These are phyloP conservation scores for Tulasnella calospora DNA, from an alignment of 768 basidiomycete genomes.

Conservation along the genomic window DNA sequence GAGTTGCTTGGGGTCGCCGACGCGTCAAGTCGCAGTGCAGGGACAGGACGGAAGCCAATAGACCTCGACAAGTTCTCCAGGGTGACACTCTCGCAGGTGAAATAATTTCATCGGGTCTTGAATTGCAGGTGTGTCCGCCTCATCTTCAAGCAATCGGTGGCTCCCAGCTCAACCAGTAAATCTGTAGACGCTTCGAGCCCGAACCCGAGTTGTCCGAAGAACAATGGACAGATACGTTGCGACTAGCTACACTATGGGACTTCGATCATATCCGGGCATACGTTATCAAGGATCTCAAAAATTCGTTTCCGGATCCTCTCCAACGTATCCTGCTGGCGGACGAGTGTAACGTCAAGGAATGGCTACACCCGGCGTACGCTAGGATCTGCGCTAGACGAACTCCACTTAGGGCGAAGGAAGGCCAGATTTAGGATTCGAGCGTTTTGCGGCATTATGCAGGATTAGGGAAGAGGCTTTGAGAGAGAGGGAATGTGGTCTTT, in stretches of 20 bases:
- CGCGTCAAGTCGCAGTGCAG: background rate
- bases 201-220: background rate
- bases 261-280: background rate
- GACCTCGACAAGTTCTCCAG: background rate
- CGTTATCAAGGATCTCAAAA: background rate
- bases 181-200: background rate
- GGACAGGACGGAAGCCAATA: background rate
- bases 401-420: slow-evolving; percentile 10
- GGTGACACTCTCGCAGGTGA: background rate
- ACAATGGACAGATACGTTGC: slow-evolving; percentile 5
- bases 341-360: slow-evolving; percentile 7
- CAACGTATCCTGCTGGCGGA: background rate
- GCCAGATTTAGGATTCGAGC: slow-evolving; percentile 11
- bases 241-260: slow-evolving; percentile 10
- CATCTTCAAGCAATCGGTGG: background rate
- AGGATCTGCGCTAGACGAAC: slow-evolving; percentile 3
- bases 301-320: background rate
- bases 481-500: background rate
- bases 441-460: background rate
- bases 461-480: slow-evolving; percentile 6
- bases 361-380: slow-evolving; percentile 16
- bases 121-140: background rate
- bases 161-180: too few relatives aligned
- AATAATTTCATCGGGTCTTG: background rate
- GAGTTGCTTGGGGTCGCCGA: background rate